phyloP scores from a whole-genome alignment of 805 yeast species.

The Kodamaea kaohsiungensis region DNA sequence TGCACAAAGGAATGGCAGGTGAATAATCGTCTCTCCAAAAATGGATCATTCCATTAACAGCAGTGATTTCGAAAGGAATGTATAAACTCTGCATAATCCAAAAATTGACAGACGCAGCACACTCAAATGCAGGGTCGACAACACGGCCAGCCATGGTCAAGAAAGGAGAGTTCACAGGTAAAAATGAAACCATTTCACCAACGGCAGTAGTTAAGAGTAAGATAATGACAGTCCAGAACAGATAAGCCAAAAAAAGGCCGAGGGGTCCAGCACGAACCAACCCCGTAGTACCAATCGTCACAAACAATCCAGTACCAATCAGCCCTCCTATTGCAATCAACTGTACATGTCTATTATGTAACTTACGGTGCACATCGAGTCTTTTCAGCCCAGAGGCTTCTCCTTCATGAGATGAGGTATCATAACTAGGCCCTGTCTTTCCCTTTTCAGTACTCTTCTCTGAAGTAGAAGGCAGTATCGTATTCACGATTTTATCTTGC shows the following conservation, averaged over 20 bases:
- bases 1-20: conserved; percentile 41
- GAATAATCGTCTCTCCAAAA: conserved; percentile 39
- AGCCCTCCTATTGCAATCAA: conserved; percentile 22
- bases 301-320: conserved; percentile 26
- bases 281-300: conserved; percentile 28
- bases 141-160: conserved; percentile 32
- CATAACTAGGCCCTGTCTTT: conserved; percentile 1
- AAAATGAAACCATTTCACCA: conserved; percentile 36
- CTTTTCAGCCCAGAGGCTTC: background rate
- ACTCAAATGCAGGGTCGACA: conserved; percentile 33
- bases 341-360: conserved; percentile 18
- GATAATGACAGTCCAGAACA: conserved; percentile 21
- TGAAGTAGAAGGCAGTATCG: background rate
- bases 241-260: conserved; percentile 18
- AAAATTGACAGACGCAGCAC: conserved; percentile 36
- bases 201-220: conserved; percentile 33
- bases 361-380: conserved; percentile 16
- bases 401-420: conserved; percentile 5
- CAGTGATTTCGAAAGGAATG: conserved; percentile 42
- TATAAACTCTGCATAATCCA: conserved; percentile 48
- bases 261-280: conserved; percentile 21
- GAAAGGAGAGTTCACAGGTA: conserved; percentile 38
- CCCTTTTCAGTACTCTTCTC: background rate
- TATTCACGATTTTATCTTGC: background rate
- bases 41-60: conserved; percentile 42